Evolutionary conservation across 2,329 filamentous ascomycete species (phyloP).

Genomic region (Fusarium vanettenii): DNA sequence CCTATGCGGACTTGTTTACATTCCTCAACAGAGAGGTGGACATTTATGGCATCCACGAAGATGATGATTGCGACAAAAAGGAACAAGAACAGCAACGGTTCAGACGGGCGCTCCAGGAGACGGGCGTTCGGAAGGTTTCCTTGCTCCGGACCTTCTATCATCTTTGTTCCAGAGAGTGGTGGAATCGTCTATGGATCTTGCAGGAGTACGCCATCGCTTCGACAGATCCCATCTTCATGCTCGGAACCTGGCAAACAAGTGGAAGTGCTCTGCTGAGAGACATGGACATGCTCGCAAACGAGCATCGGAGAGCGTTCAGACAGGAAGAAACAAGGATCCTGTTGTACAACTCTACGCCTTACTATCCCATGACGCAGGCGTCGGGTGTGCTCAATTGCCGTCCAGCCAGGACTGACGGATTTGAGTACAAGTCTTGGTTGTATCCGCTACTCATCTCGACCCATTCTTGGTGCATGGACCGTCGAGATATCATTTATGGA

Average conservation of each 20-base stretch:
- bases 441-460: neutral
- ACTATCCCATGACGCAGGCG: neutral
- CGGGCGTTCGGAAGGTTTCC: neutral
- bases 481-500: neutral
- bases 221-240: neutral
- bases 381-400: neutral
- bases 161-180: neutral
- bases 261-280: neutral
- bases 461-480: neutral
- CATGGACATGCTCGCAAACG: neutral
- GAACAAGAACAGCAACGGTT: neutral
- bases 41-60: neutral
- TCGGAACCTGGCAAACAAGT: neutral
- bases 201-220: neutral
- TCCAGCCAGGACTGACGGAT: neutral
- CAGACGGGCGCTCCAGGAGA: neutral
- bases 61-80: neutral
- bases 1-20: neutral
- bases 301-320: neutral
- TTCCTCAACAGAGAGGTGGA: neutral
- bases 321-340: neutral
- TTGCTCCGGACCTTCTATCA: neutral
- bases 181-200: neutral
- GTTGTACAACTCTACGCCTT: neutral
- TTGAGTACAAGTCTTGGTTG: neutral